Conservation (phyloP, 192 early-diverging fungal species). For the Gaertneriomyces semiglobifer region DNA sequence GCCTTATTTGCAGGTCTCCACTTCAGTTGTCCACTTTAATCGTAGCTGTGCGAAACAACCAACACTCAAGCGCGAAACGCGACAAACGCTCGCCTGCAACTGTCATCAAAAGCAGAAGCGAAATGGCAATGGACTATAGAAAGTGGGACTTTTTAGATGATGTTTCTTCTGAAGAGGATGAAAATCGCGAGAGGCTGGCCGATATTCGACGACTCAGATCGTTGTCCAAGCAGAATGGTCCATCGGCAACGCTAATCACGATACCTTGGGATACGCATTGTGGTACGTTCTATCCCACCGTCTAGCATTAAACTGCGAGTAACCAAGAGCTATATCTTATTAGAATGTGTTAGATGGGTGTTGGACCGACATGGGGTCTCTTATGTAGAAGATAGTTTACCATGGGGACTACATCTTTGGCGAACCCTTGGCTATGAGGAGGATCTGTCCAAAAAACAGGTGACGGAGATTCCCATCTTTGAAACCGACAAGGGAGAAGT, state of each 20-base stretch:
- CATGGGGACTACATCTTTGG: constrained; percentile 41
- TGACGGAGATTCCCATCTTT: constrained; percentile 39
- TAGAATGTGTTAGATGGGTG: constrained; percentile 44
- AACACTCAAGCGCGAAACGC: too few relatives aligned
- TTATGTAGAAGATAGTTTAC: constrained; percentile 36
- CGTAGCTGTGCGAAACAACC: too few relatives aligned
- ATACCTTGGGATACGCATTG: constrained; percentile 34
- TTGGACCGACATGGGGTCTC: constrained; percentile 41
- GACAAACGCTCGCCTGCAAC: too few relatives aligned
- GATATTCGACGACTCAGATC: constrained; percentile 18
- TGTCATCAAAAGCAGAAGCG: too few relatives aligned
- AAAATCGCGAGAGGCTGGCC: background rate
- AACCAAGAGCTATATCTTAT: background rate
- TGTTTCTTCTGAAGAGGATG: constrained; percentile 15
- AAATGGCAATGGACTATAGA: constrained; percentile 28
- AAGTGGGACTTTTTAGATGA: constrained; percentile 31
- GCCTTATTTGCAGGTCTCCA: too few relatives aligned
- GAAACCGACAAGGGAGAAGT: constrained; percentile 46
- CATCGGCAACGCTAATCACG: constrained; percentile 22
- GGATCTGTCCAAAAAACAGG: constrained; percentile 29
- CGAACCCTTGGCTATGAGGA: constrained; percentile 35
- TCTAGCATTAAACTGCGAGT: background rate
- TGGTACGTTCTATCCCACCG: constrained; percentile 4
- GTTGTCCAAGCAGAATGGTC: constrained; percentile 5
- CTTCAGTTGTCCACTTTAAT: too few relatives aligned